These are phyloP conservation scores for Cystobasidium sp. DNA, from an alignment of 1,284 basidiomycete species.

Conservation along the genomic window DNA sequence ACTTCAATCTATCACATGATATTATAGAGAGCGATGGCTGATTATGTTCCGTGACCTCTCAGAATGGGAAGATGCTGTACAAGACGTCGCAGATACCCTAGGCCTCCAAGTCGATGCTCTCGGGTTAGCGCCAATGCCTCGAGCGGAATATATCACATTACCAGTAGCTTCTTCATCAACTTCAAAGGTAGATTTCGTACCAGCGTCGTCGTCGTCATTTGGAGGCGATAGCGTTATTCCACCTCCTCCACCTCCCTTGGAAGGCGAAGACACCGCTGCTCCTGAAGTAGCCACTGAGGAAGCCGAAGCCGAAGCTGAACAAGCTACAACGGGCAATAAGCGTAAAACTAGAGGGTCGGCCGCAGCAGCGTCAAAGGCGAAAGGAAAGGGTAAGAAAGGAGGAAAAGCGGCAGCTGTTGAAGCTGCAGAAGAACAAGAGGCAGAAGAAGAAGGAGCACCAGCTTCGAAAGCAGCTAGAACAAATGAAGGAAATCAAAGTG, in stretches of 20 bases:
- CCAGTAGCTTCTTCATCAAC: constrained; percentile 22
- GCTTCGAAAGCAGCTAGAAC: constrained; percentile 33
- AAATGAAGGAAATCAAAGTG: constrained; percentile 42
- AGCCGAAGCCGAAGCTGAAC: constrained; percentile 39
- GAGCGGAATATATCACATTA: constrained; percentile 33
- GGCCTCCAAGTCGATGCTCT: constrained; percentile 27
- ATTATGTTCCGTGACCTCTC: constrained; percentile 8
- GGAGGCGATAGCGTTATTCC: constrained; percentile 13
- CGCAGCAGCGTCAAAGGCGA: not conserved
- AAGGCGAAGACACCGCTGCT: constrained; percentile 14
- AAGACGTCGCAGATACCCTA: constrained; percentile 33
- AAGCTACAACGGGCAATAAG: constrained; percentile 47
- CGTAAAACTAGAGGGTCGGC: constrained; percentile 51
- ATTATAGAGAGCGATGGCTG: constrained; percentile 26
- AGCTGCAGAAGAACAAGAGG: constrained; percentile 40
- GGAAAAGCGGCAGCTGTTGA: constrained; percentile 49
- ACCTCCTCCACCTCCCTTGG: constrained; percentile 26
- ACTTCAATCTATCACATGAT: constrained; percentile 33
- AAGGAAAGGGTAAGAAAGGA: constrained; percentile 49
- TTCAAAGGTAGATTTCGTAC: constrained; percentile 4
- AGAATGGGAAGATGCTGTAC: constrained; percentile 72
- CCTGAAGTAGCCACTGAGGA: not conserved
- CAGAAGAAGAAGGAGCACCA: not conserved
- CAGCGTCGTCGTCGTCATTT: not conserved
- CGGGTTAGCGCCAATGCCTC: constrained; percentile 24